Conservation (phyloP, 176 grass and related monocot genomes). For the Guadua angustifolia region DNA sequence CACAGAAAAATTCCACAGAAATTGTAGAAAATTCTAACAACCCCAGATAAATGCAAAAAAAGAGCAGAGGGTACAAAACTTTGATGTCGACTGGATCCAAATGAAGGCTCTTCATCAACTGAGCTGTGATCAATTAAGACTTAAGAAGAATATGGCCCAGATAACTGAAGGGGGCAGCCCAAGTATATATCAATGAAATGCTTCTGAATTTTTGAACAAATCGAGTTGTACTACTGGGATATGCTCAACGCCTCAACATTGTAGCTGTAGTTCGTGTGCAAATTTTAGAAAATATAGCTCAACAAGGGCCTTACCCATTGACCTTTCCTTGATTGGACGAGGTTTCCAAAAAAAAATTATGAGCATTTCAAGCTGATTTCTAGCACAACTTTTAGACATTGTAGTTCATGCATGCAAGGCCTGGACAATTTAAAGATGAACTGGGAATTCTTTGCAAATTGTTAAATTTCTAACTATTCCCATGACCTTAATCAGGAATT, state of each 20-base stretch:
- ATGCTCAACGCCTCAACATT: neutral
- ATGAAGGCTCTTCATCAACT: conserved; percentile 19
- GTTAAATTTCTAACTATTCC: neutral
- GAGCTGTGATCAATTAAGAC: conserved; percentile 32
- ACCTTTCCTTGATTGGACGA: neutral
- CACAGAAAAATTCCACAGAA: too few species aligned
- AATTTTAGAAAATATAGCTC: neutral
- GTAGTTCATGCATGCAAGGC: neutral
- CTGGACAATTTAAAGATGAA: neutral
- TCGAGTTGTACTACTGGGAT: neutral
- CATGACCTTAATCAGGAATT: neutral
- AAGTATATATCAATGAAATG: neutral
- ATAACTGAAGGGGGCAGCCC: conserved; percentile 20
- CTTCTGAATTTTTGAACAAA: conserved; percentile 21
- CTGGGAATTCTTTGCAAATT: neutral
- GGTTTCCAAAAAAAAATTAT: neutral
- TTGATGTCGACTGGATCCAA: conserved; percentile 33
- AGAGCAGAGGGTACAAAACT: neutral
- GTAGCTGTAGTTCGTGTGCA: neutral
- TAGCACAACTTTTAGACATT: neutral
- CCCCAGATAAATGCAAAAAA: too few species aligned
- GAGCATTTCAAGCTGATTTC: neutral
- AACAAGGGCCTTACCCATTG: neutral
- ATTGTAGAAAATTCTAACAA: too few species aligned
- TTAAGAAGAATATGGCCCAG: conserved; percentile 38